Evolutionary conservation across 2,329 filamentous ascomycete species (phyloP).

Genomic region (Falciphora oryzae): DNA sequence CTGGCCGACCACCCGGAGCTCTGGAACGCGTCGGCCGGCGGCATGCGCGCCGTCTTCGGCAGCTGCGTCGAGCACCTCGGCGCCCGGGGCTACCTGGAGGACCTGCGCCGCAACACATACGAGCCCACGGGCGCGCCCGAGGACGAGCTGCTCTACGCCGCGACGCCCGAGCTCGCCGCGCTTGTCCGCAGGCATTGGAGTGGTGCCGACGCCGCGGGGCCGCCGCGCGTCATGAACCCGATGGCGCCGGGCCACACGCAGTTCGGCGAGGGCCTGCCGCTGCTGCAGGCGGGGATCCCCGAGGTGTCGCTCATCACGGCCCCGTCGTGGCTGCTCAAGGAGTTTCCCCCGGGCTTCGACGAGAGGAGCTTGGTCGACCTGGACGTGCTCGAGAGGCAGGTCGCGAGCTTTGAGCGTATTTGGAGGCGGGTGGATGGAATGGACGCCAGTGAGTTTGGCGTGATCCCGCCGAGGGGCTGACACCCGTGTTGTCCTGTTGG

Average conservation of each 20-base stretch:
- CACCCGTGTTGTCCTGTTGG: too few species aligned
- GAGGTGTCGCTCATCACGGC: constrained; percentile 6
- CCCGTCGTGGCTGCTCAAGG: constrained; percentile 7
- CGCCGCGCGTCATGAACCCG: not conserved
- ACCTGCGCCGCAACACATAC: not conserved
- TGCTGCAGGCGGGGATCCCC: constrained; percentile 3
- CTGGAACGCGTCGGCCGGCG: not conserved
- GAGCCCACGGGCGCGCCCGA: constrained; percentile 1
- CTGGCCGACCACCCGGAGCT: constrained; percentile 7
- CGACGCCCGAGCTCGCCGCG: not conserved
- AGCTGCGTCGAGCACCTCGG: constrained; percentile 8
- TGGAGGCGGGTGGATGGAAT: not conserved
- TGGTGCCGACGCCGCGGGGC: not conserved
- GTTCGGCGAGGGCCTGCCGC: constrained; percentile 8
- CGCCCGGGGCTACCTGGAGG: not conserved
- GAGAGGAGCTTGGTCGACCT: constrained; percentile 6
- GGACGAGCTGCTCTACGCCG: constrained; percentile 8
- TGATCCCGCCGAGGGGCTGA: too few species aligned
- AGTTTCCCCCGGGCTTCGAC: constrained; percentile 1
- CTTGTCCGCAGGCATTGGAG: not conserved
- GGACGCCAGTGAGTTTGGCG: not conserved
- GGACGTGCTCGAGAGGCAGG: constrained; percentile 1
- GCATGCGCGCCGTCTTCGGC: constrained; percentile 2
- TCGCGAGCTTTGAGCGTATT: not conserved
- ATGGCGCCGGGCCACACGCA: not conserved